These are phyloP conservation scores for Microcyclospora tardicrescens DNA, from an alignment of 2,329 filamentous ascomycete genomes.

Conservation along the genomic window DNA sequence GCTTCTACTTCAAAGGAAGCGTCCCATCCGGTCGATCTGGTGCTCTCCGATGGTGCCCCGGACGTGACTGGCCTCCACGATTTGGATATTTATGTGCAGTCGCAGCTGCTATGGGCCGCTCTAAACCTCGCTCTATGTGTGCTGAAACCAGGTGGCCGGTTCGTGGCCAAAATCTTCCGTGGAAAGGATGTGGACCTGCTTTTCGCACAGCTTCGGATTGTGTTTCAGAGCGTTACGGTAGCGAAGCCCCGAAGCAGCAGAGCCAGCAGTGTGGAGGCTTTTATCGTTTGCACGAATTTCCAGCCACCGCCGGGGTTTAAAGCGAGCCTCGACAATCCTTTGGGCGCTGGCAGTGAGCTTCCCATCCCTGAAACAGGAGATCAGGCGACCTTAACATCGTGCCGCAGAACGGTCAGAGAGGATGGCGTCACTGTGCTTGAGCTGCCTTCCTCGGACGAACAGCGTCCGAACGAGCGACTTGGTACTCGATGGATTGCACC, in stretches of 20 bases:
- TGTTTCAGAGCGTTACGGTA: slow-evolving; percentile 77
- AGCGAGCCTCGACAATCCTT: slow-evolving; percentile 60
- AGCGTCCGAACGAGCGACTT: slow-evolving; percentile 20
- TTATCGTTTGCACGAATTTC: slow-evolving; percentile 90
- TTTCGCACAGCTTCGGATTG: slow-evolving; percentile 83
- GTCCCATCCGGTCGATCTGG: slow-evolving; percentile 71
- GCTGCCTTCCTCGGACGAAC: slow-evolving; percentile 28
- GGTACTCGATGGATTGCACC: slow-evolving; percentile 74
- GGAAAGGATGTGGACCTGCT: slow-evolving; percentile 91
- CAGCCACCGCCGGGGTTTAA: slow-evolving; percentile 63
- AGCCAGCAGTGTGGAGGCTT: slow-evolving; percentile 94
- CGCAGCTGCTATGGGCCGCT: slow-evolving; percentile 84
- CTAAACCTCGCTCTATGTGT: slow-evolving; percentile 89
- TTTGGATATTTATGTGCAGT: slow-evolving; percentile 95
- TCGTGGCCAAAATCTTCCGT: slow-evolving; percentile 95
- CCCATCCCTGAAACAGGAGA: slow-evolving; percentile 13
- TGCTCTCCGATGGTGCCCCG: slow-evolving; percentile 88
- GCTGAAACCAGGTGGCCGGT: slow-evolving; percentile 81
- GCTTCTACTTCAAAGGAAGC: slow-evolving; percentile 30
- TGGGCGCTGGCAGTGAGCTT: slow-evolving; percentile 34
- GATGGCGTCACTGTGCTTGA: slow-evolving; percentile 38
- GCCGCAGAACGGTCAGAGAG: slow-evolving; percentile 21
- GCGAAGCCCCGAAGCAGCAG: slow-evolving; percentile 88
- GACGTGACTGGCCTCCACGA: slow-evolving; percentile 96
- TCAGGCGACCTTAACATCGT: slow-evolving; percentile 32